Percentiles rank a stretch among this genome's conserved stretches.
Evolutionary conservation across 2,329 filamentous ascomycete genomes (phyloP).

Genomic region (Aspergillus pseudoglaucus): DNA sequence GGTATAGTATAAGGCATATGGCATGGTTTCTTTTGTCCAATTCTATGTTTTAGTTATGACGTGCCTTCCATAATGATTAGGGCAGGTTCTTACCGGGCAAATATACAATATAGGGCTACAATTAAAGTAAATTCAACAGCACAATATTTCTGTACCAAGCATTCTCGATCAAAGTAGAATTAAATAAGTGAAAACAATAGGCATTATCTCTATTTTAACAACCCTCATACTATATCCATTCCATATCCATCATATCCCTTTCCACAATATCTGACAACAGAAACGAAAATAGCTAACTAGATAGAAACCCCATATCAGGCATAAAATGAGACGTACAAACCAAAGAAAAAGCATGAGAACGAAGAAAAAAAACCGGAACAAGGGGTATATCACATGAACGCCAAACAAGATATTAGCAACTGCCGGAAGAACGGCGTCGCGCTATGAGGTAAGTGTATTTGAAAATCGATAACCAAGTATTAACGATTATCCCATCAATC

Average conservation of each 20-base stretch:
- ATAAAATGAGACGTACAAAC: not conserved
- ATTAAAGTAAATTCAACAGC: no score
- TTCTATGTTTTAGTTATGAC: no score
- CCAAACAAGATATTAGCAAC: slow-evolving; percentile 12
- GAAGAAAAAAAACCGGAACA: slow-evolving; percentile 19
- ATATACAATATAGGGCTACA: no score
- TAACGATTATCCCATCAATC: not conserved
- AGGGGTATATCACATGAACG: slow-evolving; percentile 38
- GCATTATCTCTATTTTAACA: no score
- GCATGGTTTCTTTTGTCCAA: no score
- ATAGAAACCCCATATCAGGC: not conserved
- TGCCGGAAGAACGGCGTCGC: not conserved
- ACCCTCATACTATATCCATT: slow-evolving; percentile 1
- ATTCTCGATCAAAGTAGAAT: no score
- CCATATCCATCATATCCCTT: not conserved
- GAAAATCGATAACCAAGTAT: not conserved
- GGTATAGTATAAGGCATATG: no score
- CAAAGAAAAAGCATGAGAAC: slow-evolving; percentile 4
- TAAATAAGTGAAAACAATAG: no score
- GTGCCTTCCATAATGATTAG: no score
- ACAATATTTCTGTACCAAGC: no score
- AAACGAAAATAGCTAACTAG: no score
- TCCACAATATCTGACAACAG: not conserved
- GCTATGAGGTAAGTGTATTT: not conserved
- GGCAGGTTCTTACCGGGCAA: no score